phyloP scores from a whole-genome alignment of 208 protist genomes.

The Histomonas meleagridis region DNA sequence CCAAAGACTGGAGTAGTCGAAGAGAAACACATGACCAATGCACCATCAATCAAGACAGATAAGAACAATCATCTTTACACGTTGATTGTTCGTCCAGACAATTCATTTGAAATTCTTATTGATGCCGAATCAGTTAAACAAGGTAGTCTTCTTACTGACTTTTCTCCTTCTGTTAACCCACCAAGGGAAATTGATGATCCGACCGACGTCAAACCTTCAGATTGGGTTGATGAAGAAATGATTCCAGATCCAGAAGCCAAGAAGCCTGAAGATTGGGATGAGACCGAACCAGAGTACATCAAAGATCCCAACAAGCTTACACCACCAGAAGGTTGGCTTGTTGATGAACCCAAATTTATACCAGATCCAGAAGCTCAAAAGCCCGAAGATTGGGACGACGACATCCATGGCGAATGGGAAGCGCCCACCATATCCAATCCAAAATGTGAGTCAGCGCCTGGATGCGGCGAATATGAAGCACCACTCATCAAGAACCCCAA shows the following conservation, averaged over 20 bases:
- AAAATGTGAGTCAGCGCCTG: slow-evolving; percentile 17
- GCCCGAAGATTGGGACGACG: slow-evolving; percentile 48
- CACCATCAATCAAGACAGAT: slow-evolving; percentile 32
- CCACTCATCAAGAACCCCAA: slow-evolving; percentile 48
- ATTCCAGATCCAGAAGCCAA: background rate
- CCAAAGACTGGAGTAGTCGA: background rate
- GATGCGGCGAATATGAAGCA: slow-evolving; percentile 20
- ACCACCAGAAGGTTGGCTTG: background rate
- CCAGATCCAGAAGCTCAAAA: slow-evolving; percentile 41
- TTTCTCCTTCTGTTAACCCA: slow-evolving; percentile 42
- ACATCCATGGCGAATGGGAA: slow-evolving; percentile 48
- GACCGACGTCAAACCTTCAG: slow-evolving; percentile 41
- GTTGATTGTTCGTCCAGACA: slow-evolving; percentile 40
- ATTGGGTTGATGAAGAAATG: slow-evolving; percentile 46
- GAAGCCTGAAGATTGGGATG: slow-evolving; percentile 47
- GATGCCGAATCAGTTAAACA: slow-evolving; percentile 31
- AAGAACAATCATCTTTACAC: slow-evolving; percentile 46
- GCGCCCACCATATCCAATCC: slow-evolving; percentile 47
- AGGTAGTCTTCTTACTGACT: slow-evolving; percentile 43
- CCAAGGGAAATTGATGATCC: slow-evolving; percentile 46
- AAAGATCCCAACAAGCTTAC: slow-evolving; percentile 20
- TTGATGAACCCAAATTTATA: slow-evolving; percentile 38
- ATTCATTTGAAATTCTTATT: slow-evolving; percentile 45
- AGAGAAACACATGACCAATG: slow-evolving; percentile 30
- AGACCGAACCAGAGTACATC: slow-evolving; percentile 46